Evolutionary conservation across 1,139 yeast genomes (phyloP).

Genomic region (Yamadazyma diddensiae): DNA sequence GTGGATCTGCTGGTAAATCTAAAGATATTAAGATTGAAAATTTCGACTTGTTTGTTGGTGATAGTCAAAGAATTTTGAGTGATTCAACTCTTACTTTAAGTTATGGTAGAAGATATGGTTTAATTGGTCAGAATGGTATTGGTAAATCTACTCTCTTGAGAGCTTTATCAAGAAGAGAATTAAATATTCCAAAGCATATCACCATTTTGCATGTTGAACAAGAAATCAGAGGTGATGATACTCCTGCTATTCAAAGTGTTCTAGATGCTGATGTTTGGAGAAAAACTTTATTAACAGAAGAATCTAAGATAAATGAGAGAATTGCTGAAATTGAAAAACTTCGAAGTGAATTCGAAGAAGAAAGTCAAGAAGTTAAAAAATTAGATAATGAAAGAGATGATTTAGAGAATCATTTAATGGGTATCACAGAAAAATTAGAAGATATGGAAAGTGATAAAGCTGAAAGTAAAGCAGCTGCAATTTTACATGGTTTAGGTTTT

Average conservation of each 20-base stretch:
- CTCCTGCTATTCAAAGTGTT: constrained; percentile 86
- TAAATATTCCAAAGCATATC: constrained; percentile 90
- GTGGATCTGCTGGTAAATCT: constrained; percentile 88
- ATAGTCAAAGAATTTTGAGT: constrained; percentile 87
- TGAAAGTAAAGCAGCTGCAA: constrained; percentile 96
- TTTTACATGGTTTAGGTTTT: constrained; percentile 88
- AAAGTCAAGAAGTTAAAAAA: constrained; percentile 72
- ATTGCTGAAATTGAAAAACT: constrained; percentile 69
- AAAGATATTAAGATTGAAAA: constrained; percentile 92
- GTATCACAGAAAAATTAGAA: constrained; percentile 73
- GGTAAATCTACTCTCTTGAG: constrained; percentile 93
- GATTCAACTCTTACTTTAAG: constrained; percentile 86
- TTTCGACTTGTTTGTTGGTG: constrained; percentile 92
- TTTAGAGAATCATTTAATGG: constrained; percentile 71
- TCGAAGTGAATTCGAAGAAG: constrained; percentile 73
- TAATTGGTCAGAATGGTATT: constrained; percentile 98
- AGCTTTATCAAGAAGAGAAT: constrained; percentile 91
- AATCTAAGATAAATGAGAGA: constrained; percentile 68
- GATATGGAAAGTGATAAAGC: constrained; percentile 98
- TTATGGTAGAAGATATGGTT: constrained; percentile 93
- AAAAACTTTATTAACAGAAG: constrained; percentile 79
- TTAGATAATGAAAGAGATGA: constrained; percentile 89
- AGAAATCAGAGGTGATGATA: constrained; percentile 92
- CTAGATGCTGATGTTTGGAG: constrained; percentile 99
- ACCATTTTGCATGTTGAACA: constrained; percentile 96